Percentiles rank a stretch among this genome's conserved stretches.
Conservation (phyloP, 1,284 basidiomycete species). For the Leucoagaricus sp. region DNA sequence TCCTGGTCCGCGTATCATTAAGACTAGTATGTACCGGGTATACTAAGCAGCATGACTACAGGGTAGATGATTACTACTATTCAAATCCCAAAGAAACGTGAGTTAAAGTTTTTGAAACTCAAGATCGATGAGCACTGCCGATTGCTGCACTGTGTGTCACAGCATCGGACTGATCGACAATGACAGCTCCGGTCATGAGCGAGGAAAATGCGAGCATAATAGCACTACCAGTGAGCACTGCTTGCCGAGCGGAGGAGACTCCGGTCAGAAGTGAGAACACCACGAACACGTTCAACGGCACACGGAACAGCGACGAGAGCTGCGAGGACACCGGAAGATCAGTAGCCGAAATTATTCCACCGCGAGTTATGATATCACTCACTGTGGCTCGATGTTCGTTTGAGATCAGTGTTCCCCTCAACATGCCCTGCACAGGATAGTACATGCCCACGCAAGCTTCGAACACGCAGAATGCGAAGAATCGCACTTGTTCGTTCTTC, state of each 20-base stretch:
- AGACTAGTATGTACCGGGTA: neutral
- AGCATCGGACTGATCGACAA: conserved; percentile 31
- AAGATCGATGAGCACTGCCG: neutral
- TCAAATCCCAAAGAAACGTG: neutral
- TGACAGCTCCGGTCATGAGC: conserved; percentile 54
- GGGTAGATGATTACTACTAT: neutral
- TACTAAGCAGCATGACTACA: neutral
- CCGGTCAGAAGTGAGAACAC: conserved; percentile 71
- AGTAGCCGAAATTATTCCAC: conserved; percentile 3
- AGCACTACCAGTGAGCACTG: conserved; percentile 62
- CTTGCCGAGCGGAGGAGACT: conserved; percentile 61
- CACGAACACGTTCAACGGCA: conserved; percentile 75
- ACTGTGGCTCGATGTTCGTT: conserved; percentile 77
- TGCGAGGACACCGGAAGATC: conserved; percentile 25
- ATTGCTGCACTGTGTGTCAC: neutral
- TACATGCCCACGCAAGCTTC: conserved; percentile 80
- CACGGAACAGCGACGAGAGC: conserved; percentile 72
- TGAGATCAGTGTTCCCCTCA: conserved; percentile 66
- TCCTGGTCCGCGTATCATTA: neutral
- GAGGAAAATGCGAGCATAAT: conserved; percentile 61
- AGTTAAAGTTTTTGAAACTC: neutral
- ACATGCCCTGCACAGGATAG: conserved; percentile 77
- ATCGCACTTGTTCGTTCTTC: conserved; percentile 50
- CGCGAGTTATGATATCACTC: conserved; percentile 26
- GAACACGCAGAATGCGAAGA: conserved; percentile 74